These are phyloP conservation scores for Rhododendron simsii DNA, from an alignment of 148 eudicot species.

Conservation along the genomic window DNA sequence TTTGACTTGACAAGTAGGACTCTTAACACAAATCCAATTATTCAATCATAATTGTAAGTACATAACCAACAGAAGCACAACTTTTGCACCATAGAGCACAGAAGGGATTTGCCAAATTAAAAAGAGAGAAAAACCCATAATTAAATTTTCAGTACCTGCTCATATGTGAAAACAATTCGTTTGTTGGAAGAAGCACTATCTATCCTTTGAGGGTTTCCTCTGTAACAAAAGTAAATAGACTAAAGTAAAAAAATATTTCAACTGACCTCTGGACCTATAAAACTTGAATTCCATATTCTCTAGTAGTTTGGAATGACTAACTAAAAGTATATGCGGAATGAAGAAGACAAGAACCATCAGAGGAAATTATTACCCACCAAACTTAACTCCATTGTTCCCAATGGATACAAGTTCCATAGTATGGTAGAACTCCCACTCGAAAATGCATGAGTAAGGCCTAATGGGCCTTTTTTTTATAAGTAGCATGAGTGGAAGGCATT, in stretches of 20 bases:
- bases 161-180: constrained; percentile 84
- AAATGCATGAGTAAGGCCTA: background rate
- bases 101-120: background rate
- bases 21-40: background rate
- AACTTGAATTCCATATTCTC: background rate
- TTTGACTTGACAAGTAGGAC: background rate
- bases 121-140: background rate
- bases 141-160: constrained; percentile 55
- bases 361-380: background rate
- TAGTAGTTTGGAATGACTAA: background rate
- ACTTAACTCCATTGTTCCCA: background rate
- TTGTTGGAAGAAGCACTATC: constrained; percentile 78
- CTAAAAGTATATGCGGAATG: background rate
- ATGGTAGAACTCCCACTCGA: background rate
- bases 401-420: background rate
- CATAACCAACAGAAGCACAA: background rate
- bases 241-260: background rate
- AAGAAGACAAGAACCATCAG: background rate
- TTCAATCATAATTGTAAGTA: background rate
- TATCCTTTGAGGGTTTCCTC: constrained; percentile 93
- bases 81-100: background rate
- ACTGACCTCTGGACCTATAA: background rate
- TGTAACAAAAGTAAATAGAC: constrained; percentile 21
- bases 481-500: background rate
- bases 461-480: background rate